Conservation (phyloP, 208 protist genomes). For the Crithidia sp. region DNA sequence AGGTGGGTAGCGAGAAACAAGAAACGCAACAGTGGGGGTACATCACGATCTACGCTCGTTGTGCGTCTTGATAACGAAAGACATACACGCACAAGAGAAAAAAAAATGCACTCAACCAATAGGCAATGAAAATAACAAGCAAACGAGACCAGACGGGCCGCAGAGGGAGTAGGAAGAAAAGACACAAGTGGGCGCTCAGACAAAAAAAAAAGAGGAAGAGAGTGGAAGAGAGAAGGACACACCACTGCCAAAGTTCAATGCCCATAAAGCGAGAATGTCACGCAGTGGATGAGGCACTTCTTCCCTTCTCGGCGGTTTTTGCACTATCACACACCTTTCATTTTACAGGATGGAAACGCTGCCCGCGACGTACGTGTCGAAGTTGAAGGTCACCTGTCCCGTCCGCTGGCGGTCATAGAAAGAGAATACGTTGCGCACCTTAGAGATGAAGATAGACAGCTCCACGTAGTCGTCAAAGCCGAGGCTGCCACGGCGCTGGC, state of each 20-base stretch:
- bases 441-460: slow-evolving; percentile 87
- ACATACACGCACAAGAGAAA: too few relatives aligned
- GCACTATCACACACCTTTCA: neutral
- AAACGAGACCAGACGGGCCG: neutral
- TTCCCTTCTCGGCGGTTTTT: too few relatives aligned
- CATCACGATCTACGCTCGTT: too few relatives aligned
- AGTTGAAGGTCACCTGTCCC: slow-evolving; percentile 76
- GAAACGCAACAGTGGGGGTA: too few relatives aligned
- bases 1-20: neutral
- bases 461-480: slow-evolving; percentile 91
- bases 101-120: neutral
- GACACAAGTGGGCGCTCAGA: neutral
- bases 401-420: slow-evolving; percentile 78
- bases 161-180: neutral
- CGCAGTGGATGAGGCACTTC: too few relatives aligned
- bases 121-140: slow-evolving; percentile 2
- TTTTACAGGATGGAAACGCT: slow-evolving; percentile 60
- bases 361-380: slow-evolving; percentile 70
- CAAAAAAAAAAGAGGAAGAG: slow-evolving; percentile 10
- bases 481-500: slow-evolving; percentile 65
- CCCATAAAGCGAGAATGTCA: too few relatives aligned
- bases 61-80: too few relatives aligned
- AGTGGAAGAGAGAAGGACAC: neutral
- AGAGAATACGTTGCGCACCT: slow-evolving; percentile 66
- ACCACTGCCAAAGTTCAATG: neutral